Evolutionary conservation across 805 yeast species (phyloP), one percentile per base, ranked within the genome.

Genomic region (Wickerhamomyces pijperi): DNA sequence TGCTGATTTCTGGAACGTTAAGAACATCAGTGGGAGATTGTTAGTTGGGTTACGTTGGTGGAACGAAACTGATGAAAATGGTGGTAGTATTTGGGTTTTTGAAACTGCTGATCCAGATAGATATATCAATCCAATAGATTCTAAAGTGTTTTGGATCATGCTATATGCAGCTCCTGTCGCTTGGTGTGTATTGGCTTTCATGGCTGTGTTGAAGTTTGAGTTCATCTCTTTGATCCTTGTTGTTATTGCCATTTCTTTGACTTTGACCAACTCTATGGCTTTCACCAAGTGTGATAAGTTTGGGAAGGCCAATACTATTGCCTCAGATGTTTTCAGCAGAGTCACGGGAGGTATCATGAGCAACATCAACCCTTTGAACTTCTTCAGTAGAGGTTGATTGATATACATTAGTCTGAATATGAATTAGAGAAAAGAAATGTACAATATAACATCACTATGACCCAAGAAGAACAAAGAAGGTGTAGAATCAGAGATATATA

Each of bases 1-100:
- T 0, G 85, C 86, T 1, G 98, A 90, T 58, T 90, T 90, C 54
- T 90, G 97, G 94, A 82, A 84, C 54, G 77, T 85, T 19, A 92
- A 90, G 55, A 90, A 90, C 59, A 82, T 90, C 19, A 69, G 94
- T 17, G 98, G 98, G 1, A 65, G 97, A 42, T 70, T 85, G 41
- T 60, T 90, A 40, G 97, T 92, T 4, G 97, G 97, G 0, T 67
- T 92, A 46, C 70, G 94, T 46, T 90, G 98, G 98, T 90, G 97
- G 96, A 92, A 90, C 56, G 97, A 90, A 55, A 69, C 87, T 0
- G 65, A 71, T 21, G 66, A 63, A 16, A 57, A 70, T 8, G 66
- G 72, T 15, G 68, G 63, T 6, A 58, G 71, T 28, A 51, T 53
- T 41, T 85, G 94, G 94, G 94, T 86, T 17, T 85, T 85, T 53